Base-by-base conservation (phyloP, 108 stramenopile genomes). In the Discostella stelligeroides region DNA sequence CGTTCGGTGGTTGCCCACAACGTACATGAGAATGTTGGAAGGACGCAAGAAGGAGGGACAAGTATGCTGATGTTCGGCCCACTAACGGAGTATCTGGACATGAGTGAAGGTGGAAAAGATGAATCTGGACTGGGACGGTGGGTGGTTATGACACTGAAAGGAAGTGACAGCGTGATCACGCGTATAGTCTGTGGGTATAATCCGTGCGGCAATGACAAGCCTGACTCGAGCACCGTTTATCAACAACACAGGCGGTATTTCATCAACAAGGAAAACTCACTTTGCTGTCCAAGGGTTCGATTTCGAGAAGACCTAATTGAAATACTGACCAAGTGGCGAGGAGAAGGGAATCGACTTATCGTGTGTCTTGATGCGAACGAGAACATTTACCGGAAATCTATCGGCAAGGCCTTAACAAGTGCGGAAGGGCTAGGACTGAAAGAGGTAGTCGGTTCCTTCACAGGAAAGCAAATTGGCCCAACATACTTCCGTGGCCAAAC, bases 1-100 rank as follows among this genome's bases (percentile, higher is more conserved):
- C 51, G 51, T 23, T 53, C 51, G 5, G 20, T 53, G 2, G 51
- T 24, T 24, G 51, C 51, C 1, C 51, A 53, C 20, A 53, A 53
- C 23, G 20, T 53, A n/a, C n/a, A n/a, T n/a, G n/a, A n/a, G n/a
- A n/a, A n/a, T n/a, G n/a, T n/a, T n/a, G n/a, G n/a, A n/a, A n/a
- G n/a, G n/a, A n/a, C n/a, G n/a, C n/a, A n/a, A n/a, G n/a, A n/a
- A n/a, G n/a, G n/a, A n/a, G n/a, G 54, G 4, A 55, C 54, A 4
- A 27, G 54, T 4, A 5, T 55, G 0, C 54, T 55, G 8, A 27
- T 24, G 25, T 55, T 27, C 28, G 54, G 54, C 0, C 54, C 27
- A 6, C 5, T 49, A 3, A 49, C 48, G 8, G 48, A 49, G 48
- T 49, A 49, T 23, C 48, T 49, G 1, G 48, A 49, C 17, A 10